phyloP scores from a whole-genome alignment of 2,329 filamentous ascomycete species.

The Colletotrichum navitas region DNA sequence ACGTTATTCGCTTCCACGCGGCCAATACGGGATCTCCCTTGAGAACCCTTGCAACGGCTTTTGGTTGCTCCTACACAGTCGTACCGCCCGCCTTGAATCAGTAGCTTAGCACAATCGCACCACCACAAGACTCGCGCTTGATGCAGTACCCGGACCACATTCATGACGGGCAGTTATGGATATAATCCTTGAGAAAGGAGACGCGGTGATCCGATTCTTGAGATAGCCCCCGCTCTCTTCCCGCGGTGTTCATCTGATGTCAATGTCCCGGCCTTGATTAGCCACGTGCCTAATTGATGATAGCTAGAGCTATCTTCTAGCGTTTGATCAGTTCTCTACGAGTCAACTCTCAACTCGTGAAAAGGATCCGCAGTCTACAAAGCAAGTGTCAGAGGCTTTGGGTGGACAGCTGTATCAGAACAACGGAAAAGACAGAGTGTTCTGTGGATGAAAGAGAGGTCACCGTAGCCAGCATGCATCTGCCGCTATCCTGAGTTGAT shows the following conservation, averaged over 20 bases:
- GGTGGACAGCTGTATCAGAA: background rate
- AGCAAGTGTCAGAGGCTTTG: too few species aligned
- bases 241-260: background rate
- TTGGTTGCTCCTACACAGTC: background rate
- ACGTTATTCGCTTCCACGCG: background rate
- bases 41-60: background rate
- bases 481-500: background rate
- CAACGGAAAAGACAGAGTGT: background rate
- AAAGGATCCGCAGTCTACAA: too few species aligned
- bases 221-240: too few species aligned
- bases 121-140: background rate
- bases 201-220: background rate
- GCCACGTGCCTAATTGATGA: background rate
- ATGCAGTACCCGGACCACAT: background rate
- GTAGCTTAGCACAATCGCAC: background rate
- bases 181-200: background rate
- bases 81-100: too few species aligned
- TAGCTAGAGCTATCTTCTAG: background rate
- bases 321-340: background rate
- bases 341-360: background rate
- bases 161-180: background rate
- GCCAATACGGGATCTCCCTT: constrained; percentile 19
- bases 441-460: background rate
- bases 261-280: background rate
- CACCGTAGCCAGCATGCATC: background rate